Percentiles rank a stretch among this genome's conserved stretches.
These are phyloP conservation scores for Coniella vitis DNA, from an alignment of 2,329 filamentous ascomycete species.

Conservation along the genomic window DNA sequence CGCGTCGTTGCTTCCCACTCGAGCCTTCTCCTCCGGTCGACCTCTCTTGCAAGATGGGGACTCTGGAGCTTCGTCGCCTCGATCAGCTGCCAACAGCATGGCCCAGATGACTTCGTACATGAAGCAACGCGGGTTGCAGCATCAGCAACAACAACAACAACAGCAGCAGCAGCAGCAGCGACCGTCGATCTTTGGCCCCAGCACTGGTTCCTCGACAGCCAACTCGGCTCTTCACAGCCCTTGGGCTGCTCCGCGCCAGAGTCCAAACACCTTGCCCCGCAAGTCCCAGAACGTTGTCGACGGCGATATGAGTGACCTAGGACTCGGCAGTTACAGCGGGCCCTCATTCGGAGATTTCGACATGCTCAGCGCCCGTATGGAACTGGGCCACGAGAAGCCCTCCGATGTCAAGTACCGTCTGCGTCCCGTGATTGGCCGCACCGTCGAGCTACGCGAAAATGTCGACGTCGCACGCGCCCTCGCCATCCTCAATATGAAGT, in stretches of 20 bases:
- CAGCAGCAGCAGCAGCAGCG: background rate
- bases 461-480: constrained; percentile 41
- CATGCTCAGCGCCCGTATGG: constrained; percentile 20
- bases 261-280: background rate
- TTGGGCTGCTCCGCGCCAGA: background rate
- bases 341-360: constrained; percentile 21
- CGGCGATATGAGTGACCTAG: constrained; percentile 20
- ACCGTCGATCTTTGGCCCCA: background rate
- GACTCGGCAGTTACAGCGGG: constrained; percentile 7
- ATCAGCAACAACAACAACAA: background rate
- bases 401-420: constrained; percentile 28
- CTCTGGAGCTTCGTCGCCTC: background rate
- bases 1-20: background rate
- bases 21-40: constrained; percentile 9
- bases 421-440: constrained; percentile 37
- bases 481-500: constrained; percentile 31
- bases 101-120: constrained; percentile 2
- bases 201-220: background rate
- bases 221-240: background rate
- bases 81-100: background rate
- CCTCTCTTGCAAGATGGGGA: constrained; percentile 7
- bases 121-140: constrained; percentile 1
- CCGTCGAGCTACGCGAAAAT: constrained; percentile 30
- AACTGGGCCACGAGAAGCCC: constrained; percentile 13
- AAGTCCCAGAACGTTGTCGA: constrained; percentile 19